Evolutionary conservation across 768 basidiomycete species (phyloP).

Genomic region (Hortiboletus campestris): DNA sequence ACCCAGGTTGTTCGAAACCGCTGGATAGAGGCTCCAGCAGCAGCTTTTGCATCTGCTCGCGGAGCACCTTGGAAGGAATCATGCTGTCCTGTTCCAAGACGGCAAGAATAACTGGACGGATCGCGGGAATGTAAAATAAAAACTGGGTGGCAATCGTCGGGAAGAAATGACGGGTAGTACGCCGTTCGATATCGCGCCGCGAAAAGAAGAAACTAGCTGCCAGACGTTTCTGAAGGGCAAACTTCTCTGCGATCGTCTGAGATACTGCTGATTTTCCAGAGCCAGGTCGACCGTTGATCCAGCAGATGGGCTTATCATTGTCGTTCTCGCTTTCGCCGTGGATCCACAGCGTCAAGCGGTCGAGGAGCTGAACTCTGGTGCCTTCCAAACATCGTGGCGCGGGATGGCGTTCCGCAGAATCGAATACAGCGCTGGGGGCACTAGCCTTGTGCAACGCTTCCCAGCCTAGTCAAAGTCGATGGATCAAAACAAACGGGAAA

Average conservation of each 20-base stretch:
- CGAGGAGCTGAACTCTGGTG: slow-evolving; percentile 13
- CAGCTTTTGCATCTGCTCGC: slow-evolving; percentile 24
- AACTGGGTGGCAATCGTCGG: slow-evolving; percentile 33
- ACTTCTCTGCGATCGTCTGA: slow-evolving; percentile 27
- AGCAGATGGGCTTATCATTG: slow-evolving; percentile 7
- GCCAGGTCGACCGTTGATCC: slow-evolving; percentile 20
- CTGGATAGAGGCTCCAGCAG: slow-evolving; percentile 19
- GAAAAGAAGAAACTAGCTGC: slow-evolving; percentile 37
- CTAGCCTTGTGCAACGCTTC: slow-evolving; percentile 13
- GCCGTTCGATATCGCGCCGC: slow-evolving; percentile 18
- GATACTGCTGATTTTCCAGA: slow-evolving; percentile 24
- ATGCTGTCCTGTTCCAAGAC: slow-evolving; percentile 20
- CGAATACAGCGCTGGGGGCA: slow-evolving; percentile 8
- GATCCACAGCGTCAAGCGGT: slow-evolving; percentile 5
- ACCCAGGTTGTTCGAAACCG: background rate
- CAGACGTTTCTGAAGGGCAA: slow-evolving; percentile 14
- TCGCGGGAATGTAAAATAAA: slow-evolving; percentile 10
- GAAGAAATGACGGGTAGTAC: slow-evolving; percentile 21
- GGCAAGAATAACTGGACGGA: slow-evolving; percentile 11
- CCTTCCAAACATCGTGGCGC: slow-evolving; percentile 10
- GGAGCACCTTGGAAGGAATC: slow-evolving; percentile 20
- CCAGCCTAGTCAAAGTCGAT: background rate
- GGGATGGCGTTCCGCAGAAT: slow-evolving; percentile 10
- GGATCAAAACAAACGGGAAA: background rate
- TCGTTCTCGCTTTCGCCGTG: background rate